Base-by-base conservation (phyloP, 805 yeast species). In the Candida nonsorbophila region DNA sequence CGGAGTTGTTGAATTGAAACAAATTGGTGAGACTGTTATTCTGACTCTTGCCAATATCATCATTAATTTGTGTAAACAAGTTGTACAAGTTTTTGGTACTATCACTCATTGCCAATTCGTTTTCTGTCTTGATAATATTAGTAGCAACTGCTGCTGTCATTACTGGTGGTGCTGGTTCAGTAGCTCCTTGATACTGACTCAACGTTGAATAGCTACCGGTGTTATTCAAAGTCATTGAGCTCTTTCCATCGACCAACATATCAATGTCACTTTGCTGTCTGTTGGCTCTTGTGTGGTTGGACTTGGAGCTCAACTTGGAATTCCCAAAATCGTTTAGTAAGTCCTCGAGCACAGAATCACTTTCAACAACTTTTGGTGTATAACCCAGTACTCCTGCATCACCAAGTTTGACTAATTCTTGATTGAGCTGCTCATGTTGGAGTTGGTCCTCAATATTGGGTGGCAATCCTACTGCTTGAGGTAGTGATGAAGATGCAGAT, bases 1-100 rank as follows among this genome's bases (percentile, higher is more conserved):
- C n/a, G n/a, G n/a, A n/a, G n/a, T 23, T 32, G 18, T 34, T 41
- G 30, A 51, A 41, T 27, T 47, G 55, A 13, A 53, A 41, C 32
- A 54, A 40, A 34, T 53, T 51, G 5, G 53, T 44, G 28, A 51
- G 33, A 32, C 41, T 44, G 15, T 38, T 41, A 15, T 36, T 39
- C 4, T 30, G 31, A 30, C 36, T 37, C n/a, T 25, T 37, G 8
- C 45, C 29, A 18, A 44, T 41, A 24, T 50, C 54, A 30, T 50
- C 51, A 26, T 41, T 41, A 22, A 51, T 43, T 28, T 52, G 54
- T 21, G 47, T 45, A 37, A 55, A 53, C 27, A 54, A 38, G 29
- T 53, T 53, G 38, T 48, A 53, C 23, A 55, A 36, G 34, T 48
- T 55, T 27, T 48, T 53, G 21, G 58, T 47, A 29, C 58, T 53